A percentile compares a stretch with the other conserved stretches of the same genome.
Evolutionary conservation across 2,329 filamentous ascomycete species (phyloP).

Genomic region (Alternaria postmessia): DNA sequence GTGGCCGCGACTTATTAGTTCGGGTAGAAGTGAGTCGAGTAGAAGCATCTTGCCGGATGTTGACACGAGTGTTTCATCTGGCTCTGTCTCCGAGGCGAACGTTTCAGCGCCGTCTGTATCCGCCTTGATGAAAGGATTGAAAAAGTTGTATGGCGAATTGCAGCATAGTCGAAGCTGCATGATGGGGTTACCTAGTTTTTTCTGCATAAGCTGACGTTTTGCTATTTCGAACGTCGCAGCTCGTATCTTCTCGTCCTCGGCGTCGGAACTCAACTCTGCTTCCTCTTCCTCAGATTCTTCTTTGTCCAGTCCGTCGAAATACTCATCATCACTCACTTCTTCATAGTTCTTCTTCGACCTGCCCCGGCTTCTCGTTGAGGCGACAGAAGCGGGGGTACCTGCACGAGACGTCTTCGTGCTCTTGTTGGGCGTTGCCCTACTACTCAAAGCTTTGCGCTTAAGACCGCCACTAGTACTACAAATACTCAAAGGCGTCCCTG

Average conservation of each 20-base stretch:
- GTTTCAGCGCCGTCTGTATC: slow-evolving; percentile 60
- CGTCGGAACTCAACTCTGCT: slow-evolving; percentile 55
- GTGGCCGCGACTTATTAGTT: slow-evolving; percentile 76
- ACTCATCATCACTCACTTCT: slow-evolving; percentile 82
- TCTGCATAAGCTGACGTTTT: slow-evolving; percentile 85
- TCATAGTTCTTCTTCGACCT: slow-evolving; percentile 67
- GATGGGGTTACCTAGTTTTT: slow-evolving; percentile 91
- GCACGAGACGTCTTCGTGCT: slow-evolving; percentile 77
- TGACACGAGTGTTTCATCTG: slow-evolving; percentile 83
- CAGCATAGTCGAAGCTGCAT: slow-evolving; percentile 92
- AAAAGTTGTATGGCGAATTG: slow-evolving; percentile 96
- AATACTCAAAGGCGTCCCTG: slow-evolving; percentile 58
- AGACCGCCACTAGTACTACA: slow-evolving; percentile 56
- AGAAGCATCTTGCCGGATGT: slow-evolving; percentile 96
- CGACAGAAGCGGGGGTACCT: slow-evolving; percentile 71
- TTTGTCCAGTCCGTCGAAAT: slow-evolving; percentile 79
- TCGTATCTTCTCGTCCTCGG: slow-evolving; percentile 69
- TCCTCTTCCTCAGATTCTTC: slow-evolving; percentile 53
- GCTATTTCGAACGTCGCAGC: slow-evolving; percentile 77
- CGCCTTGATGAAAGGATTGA: slow-evolving; percentile 76
- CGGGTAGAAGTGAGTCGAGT: slow-evolving; percentile 82
- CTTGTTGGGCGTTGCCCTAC: slow-evolving; percentile 66
- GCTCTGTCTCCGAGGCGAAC: slow-evolving; percentile 58
- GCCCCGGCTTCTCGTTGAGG: slow-evolving; percentile 62
- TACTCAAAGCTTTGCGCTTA: slow-evolving; percentile 65